A percentile compares a stretch with the other conserved stretches of the same genome.
These are phyloP conservation scores for Podila epicladia DNA, from an alignment of 192 early-diverging fungal genomes.

Conservation along the genomic window DNA sequence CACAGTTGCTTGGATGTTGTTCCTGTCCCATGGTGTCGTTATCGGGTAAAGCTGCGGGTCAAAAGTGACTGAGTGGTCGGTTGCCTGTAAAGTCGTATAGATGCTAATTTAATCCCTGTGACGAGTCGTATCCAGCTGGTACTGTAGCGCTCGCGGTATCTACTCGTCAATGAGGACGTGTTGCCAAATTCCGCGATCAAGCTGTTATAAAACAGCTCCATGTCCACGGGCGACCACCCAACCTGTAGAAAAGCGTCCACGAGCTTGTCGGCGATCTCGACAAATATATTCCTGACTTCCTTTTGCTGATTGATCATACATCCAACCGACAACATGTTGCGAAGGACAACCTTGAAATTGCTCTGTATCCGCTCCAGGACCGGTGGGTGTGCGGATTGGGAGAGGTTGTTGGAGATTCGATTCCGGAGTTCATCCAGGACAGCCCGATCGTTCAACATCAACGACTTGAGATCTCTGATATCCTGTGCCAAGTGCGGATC, in stretches of 20 bases:
- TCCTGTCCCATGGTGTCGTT: not conserved
- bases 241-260: slow-evolving; percentile 43
- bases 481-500: slow-evolving; percentile 49
- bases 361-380: slow-evolving; percentile 49
- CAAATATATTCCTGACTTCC: slow-evolving; percentile 47
- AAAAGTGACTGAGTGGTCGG: slow-evolving; percentile 33
- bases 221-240: slow-evolving; percentile 34
- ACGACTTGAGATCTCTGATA: slow-evolving; percentile 36
- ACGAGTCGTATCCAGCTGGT: slow-evolving; percentile 44
- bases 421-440: slow-evolving; percentile 41
- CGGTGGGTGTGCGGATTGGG: slow-evolving; percentile 29
- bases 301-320: slow-evolving; percentile 48
- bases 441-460: slow-evolving; percentile 35
- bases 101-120: slow-evolving; percentile 36
- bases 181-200: slow-evolving; percentile 29
- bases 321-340: slow-evolving; percentile 46
- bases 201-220: slow-evolving; percentile 25
- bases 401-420: slow-evolving; percentile 36
- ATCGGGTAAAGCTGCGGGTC: slow-evolving; percentile 44
- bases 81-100: slow-evolving; percentile 51
- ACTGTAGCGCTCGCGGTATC: slow-evolving; percentile 43
- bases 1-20: too few species aligned
- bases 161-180: slow-evolving; percentile 19
- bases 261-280: slow-evolving; percentile 41
- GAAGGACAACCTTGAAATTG: slow-evolving; percentile 48